These are phyloP conservation scores for Fonsecaea erecta DNA, from an alignment of 2,329 filamentous ascomycete species.

Conservation along the genomic window DNA sequence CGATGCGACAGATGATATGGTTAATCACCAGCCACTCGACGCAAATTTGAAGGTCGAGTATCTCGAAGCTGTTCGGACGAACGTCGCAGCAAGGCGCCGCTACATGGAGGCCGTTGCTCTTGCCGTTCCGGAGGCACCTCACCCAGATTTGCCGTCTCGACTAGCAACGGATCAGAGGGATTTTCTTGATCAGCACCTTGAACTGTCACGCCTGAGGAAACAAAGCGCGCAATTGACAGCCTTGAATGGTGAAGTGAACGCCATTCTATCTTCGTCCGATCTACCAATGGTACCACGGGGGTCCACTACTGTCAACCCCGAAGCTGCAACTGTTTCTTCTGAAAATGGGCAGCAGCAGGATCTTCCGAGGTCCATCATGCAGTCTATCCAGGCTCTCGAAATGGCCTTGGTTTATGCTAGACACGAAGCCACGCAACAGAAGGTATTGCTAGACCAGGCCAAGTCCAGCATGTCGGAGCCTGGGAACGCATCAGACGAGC, in stretches of 20 bases:
- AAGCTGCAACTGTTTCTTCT: not conserved
- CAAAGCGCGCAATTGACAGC: conserved; percentile 16
- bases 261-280: not conserved
- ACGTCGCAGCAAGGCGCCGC: conserved; percentile 17
- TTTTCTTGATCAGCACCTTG: conserved; percentile 15
- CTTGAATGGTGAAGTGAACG: conserved; percentile 23
- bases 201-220: conserved; percentile 22
- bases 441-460: conserved; percentile 12
- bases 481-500: not conserved
- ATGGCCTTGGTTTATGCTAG: conserved; percentile 33
- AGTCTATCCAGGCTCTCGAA: conserved; percentile 29
- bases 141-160: not conserved
- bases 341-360: not conserved
- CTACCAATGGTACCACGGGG: not conserved
- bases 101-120: conserved; percentile 2
- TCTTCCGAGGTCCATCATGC: conserved; percentile 2
- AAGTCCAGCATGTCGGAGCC: conserved; percentile 2
- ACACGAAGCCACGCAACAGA: conserved; percentile 23
- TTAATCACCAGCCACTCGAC: not conserved
- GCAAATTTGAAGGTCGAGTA: conserved; percentile 28
- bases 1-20: not conserved
- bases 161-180: not conserved
- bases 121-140: not conserved
- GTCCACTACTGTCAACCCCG: not conserved
- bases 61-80: conserved; percentile 24